A percentile compares a stretch with the other conserved stretches of the same genome.
Conservation (phyloP, 768 basidiomycete genomes). For the Rhizopogon rudus region DNA sequence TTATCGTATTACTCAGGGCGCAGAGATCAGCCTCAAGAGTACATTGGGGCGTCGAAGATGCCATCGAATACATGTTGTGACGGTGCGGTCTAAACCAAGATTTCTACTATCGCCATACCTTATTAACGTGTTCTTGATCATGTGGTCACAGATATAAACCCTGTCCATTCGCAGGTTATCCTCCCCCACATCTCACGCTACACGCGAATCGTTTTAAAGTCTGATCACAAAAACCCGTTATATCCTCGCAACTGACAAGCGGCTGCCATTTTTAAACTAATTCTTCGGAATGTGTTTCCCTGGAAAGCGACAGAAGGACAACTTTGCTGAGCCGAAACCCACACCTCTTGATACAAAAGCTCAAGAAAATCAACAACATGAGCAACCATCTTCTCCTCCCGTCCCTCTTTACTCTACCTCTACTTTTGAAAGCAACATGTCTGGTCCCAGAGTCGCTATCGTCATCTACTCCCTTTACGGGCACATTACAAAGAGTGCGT, state of each 20-base stretch:
- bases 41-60: not conserved
- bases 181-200: slow-evolving; percentile 20
- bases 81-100: slow-evolving; percentile 2
- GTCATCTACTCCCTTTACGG: slow-evolving; percentile 49
- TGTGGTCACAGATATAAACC: slow-evolving; percentile 7
- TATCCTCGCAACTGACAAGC: slow-evolving; percentile 7
- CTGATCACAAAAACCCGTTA: not conserved
- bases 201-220: slow-evolving; percentile 4
- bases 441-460: slow-evolving; percentile 37
- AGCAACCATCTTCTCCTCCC: slow-evolving; percentile 2
- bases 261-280: not conserved
- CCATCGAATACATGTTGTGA: slow-evolving; percentile 1
- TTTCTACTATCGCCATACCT: not conserved
- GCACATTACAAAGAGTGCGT: slow-evolving; percentile 41
- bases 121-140: slow-evolving; percentile 10
- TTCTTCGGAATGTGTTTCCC: slow-evolving; percentile 32
- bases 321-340: slow-evolving; percentile 24
- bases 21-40: not conserved
- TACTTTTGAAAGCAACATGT: slow-evolving; percentile 3
- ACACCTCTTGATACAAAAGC: slow-evolving; percentile 12
- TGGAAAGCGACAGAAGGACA: slow-evolving; percentile 30
- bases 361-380: not conserved
- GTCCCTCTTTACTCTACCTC: slow-evolving; percentile 1
- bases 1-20: too few relatives aligned
- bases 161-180: slow-evolving; percentile 8